phyloP scores from a whole-genome alignment of 306 rosid genomes.

The Acmispon strigosus region DNA sequence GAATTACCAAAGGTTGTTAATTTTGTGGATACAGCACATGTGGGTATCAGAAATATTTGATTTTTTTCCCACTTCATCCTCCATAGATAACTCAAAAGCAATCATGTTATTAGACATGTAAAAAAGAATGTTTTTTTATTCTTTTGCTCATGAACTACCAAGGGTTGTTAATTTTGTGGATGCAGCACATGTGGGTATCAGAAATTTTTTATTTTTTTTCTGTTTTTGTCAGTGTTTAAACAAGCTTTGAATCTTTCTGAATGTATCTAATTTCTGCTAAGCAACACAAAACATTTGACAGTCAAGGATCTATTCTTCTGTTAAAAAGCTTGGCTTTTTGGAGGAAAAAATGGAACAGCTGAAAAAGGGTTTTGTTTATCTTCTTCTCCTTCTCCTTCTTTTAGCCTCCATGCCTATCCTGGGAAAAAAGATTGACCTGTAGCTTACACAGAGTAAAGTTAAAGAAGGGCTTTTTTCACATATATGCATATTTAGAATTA shows the following conservation, averaged over 20 bases:
- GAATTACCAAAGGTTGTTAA: not conserved
- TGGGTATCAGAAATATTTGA: slow-evolving; percentile 1
- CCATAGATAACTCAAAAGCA: no score
- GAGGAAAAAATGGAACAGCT: not conserved
- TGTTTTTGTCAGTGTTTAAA: not conserved
- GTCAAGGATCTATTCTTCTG: not conserved
- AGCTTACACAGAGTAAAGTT: not conserved
- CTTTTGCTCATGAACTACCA: not conserved
- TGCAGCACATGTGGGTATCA: not conserved
- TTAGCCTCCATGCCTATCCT: not conserved
- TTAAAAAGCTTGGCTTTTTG: not conserved
- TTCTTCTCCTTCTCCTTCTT: not conserved
- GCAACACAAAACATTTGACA: not conserved
- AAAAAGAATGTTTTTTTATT: not conserved
- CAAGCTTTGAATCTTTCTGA: not conserved
- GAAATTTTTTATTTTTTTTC: not conserved
- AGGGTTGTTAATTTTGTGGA: slow-evolving; percentile 6
- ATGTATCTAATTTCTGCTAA: not conserved
- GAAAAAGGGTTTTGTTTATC: not conserved
- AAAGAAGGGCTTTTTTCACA: not conserved
- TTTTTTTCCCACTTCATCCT: no score
- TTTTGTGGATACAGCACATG: not conserved
- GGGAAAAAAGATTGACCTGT: not conserved
- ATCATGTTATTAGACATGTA: not conserved
- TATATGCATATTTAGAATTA: not conserved